Evolutionary conservation across 1,284 basidiomycete genomes (phyloP), one percentile per base, ranked within the genome.

Genomic region (Earliella scabrosa): DNA sequence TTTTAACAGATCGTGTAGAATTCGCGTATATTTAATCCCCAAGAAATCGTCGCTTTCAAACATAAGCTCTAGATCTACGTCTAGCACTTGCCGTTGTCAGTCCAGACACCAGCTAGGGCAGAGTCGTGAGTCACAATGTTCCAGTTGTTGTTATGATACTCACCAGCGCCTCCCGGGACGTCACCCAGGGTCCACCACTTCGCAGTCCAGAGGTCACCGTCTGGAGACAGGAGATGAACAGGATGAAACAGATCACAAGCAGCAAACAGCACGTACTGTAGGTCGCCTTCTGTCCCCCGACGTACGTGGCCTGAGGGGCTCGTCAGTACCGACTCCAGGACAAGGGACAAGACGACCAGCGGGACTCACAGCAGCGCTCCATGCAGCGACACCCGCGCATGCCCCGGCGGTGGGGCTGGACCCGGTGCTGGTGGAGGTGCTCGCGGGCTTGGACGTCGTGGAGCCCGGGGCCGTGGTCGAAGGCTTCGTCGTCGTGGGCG

Each of bases 141-240:
- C 11, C 4, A 20, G 29, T 27, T 23, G 26, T 44, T 18, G 31
- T 11, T n/a, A 31, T 34, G 20, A 35, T 14, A 59, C 63, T 26
- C 47, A 73, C 79, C 67, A 64, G 69, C 56, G 75, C 83, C 81
- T 71, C 82, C 83, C 4, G 81, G 86, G 32, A 64, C 77, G 63
- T 84, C 82, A 26, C 73, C 78, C 65, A 86, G 68, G 7, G 82
- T 82, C 86, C 86, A 87, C 81, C 82, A 87, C 64, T 82, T 78
- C 3, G 85, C 83, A 9, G 78, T 82, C 85, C 85, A 89, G 26
- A 87, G 73, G 63, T 85, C 75, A 9, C 77, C 76, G 54, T 78
- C 85, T 71, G n/a, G n/a, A n/a, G n/a, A n/a, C n/a, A n/a, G n/a
- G n/a, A n/a, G n/a, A n/a, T n/a, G n/a, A 31, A 55, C 50, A 20